Evolutionary conservation across 495 filamentous ascomycete species (phyloP), one percentile per base, ranked within the genome.

Genomic region (Penicillium ucsense): DNA sequence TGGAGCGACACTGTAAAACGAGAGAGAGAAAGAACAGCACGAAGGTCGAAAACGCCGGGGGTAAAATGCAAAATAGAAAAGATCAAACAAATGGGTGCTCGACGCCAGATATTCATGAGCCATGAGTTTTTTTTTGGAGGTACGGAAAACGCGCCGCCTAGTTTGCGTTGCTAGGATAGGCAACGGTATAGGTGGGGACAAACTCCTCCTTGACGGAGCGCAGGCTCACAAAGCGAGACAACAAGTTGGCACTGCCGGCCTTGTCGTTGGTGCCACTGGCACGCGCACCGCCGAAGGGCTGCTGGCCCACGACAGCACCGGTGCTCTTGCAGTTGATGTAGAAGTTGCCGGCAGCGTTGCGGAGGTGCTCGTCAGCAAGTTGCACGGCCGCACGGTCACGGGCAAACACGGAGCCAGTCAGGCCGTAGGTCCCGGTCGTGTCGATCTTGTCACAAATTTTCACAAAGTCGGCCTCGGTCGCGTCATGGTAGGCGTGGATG

Each of bases 291-390:
- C 89, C 89, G 64, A 95, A 95, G 31, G 89, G 85, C 67, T 95
- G 89, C 75, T 95, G 89, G 9, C 88, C 89, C 3, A 94, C 88
- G 35, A 95, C 88, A 6, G 89, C 89, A 41, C 88, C 89, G 3
- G 89, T 95, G 64, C 82, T 85, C 79, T 95, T 94, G 73, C 84
- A 87, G 71, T 95, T 95, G 70, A 94, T 80, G 65, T 94, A 94
- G 68, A 91, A 94, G 70, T 94, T 94, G 12, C 88, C 88, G 33
- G 87, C 84, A 3, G 86, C 67, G 59, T 89, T 84, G 55, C 83
- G 79, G 46, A 94, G 80, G 46, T 71, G 77, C 38, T 90, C 78
- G 61, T 89, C 82, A 4, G 87, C 87, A 34, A 76, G 58, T 10
- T 76, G 75, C 47, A 90, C 65, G 12, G 79, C 85, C 39, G 70